Evolutionary conservation across 805 yeast genomes (phyloP).

Genomic region (Ogataea populi-albae): DNA sequence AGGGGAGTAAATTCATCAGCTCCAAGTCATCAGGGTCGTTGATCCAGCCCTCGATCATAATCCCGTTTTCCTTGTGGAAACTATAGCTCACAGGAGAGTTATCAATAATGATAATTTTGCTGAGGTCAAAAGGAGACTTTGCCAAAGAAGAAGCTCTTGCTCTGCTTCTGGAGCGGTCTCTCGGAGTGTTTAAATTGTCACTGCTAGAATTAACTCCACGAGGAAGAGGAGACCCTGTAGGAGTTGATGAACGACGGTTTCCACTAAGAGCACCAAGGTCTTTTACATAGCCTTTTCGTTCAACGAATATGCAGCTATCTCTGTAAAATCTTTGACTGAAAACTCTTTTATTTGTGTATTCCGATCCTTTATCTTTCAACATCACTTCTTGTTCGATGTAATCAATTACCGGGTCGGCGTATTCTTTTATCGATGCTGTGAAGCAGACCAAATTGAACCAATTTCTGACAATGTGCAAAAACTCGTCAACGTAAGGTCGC

Average conservation of each 20-base stretch:
- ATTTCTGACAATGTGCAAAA: constrained; percentile 68
- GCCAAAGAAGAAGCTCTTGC: constrained; percentile 14
- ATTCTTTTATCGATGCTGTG: constrained; percentile 92
- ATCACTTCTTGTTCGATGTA: constrained; percentile 69
- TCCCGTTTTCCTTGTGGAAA: constrained; percentile 81
- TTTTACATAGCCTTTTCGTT: constrained; percentile 84
- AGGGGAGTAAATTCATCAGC: constrained; percentile 74
- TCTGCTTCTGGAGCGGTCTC: constrained; percentile 31
- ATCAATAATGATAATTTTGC: constrained; percentile 75
- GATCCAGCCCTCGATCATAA: constrained; percentile 96
- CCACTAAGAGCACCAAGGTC: constrained; percentile 46
- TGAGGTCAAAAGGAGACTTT: constrained; percentile 45
- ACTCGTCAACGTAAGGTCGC: constrained; percentile 87
- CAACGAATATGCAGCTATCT: constrained; percentile 69
- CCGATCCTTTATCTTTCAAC: constrained; percentile 28
- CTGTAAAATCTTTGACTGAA: constrained; percentile 69
- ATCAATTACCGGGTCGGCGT: constrained; percentile 96
- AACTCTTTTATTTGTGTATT: constrained; percentile 30
- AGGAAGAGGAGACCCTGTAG: constrained; percentile 15
- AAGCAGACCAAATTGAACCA: constrained; percentile 91
- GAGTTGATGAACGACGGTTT: constrained; percentile 10
- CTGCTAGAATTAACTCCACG: constrained; percentile 8
- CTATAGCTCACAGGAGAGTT: constrained; percentile 91
- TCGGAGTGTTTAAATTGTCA: constrained; percentile 13
- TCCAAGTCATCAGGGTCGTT: constrained; percentile 92